Evolutionary conservation across 345 rosid genomes (phyloP).

Genomic region (Turnera subulata): DNA sequence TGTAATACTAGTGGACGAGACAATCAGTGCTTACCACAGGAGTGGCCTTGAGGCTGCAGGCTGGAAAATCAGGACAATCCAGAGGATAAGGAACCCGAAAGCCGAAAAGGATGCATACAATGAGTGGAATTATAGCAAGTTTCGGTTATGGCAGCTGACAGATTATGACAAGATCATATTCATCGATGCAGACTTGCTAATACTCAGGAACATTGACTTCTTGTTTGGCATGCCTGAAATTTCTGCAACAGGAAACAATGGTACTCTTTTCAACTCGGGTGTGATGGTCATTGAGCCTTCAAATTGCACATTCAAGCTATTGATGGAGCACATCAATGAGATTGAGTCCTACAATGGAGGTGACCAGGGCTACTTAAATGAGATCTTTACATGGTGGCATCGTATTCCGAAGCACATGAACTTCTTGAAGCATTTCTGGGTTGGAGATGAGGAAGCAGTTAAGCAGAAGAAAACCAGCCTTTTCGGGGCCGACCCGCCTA

Average conservation of each 20-base stretch:
- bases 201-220: constrained; percentile 79
- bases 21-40: constrained; percentile 62
- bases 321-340: constrained; percentile 31
- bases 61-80: constrained; percentile 74
- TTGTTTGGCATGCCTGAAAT: constrained; percentile 89
- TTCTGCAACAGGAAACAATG: constrained; percentile 54
- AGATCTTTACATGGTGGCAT: constrained; percentile 35
- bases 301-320: constrained; percentile 28
- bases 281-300: constrained; percentile 36
- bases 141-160: constrained; percentile 87
- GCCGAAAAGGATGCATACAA: constrained; percentile 76
- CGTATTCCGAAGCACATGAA: constrained; percentile 29
- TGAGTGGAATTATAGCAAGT: constrained; percentile 94
- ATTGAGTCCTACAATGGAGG: constrained; percentile 34
- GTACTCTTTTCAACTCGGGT: constrained; percentile 29
- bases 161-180: constrained; percentile 83
- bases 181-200: constrained; percentile 83
- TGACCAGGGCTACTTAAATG: constrained; percentile 32
- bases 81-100: constrained; percentile 81
- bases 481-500: constrained; percentile 27
- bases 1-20: constrained; percentile 77
- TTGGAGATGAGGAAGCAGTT: constrained; percentile 24
- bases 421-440: constrained; percentile 35
- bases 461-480: constrained; percentile 26
- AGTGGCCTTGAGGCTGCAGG: constrained; percentile 78